Percentiles rank a stretch among this genome's conserved stretches.
Evolutionary conservation across 1,284 basidiomycete genomes (phyloP).

Genomic region (Chondrostereum purpureum): DNA sequence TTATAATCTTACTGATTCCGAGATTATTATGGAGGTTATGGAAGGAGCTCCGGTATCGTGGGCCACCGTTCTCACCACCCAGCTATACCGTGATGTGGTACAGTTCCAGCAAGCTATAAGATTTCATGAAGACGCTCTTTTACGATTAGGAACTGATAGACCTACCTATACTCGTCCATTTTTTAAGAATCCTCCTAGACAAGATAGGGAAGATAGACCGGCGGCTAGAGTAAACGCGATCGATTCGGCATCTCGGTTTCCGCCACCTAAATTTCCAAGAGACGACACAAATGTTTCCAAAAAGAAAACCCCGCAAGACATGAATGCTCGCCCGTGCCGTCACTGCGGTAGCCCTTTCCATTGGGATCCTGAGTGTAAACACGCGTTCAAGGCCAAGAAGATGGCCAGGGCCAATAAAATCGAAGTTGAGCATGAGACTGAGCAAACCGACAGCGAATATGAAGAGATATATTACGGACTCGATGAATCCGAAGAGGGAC

Average conservation of each 20-base stretch:
- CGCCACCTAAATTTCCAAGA: slow-evolving; percentile 10
- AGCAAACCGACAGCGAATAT: too few species aligned
- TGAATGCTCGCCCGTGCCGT: slow-evolving; percentile 17
- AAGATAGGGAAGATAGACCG: background rate
- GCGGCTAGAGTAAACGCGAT: slow-evolving; percentile 5
- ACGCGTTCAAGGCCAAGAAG: too few species aligned
- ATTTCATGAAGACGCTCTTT: slow-evolving; percentile 16
- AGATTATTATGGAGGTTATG: slow-evolving; percentile 18
- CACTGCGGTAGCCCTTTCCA: slow-evolving; percentile 20
- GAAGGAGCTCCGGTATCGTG: slow-evolving; percentile 17
- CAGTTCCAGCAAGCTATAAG: slow-evolving; percentile 15
- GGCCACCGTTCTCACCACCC: slow-evolving; percentile 17
- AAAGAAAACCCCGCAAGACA: too few species aligned
- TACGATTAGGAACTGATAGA: slow-evolving; percentile 1
- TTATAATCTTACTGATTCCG: slow-evolving; percentile 15
- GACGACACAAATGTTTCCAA: slow-evolving; percentile 14
- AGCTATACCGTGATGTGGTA: slow-evolving; percentile 15
- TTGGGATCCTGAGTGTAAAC: too few species aligned
- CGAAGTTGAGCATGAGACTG: too few species aligned
- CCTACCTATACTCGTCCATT: background rate
- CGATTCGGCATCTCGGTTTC: background rate
- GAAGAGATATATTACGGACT: too few species aligned
- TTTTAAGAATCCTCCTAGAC: background rate
- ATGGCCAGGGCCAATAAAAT: too few species aligned
- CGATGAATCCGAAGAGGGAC: slow-evolving; percentile 6